Percentiles rank a stretch among this genome's conserved stretches.
Evolutionary conservation across 108 stramenopile species (phyloP).

Genomic region (Skeletonema menzelii): DNA sequence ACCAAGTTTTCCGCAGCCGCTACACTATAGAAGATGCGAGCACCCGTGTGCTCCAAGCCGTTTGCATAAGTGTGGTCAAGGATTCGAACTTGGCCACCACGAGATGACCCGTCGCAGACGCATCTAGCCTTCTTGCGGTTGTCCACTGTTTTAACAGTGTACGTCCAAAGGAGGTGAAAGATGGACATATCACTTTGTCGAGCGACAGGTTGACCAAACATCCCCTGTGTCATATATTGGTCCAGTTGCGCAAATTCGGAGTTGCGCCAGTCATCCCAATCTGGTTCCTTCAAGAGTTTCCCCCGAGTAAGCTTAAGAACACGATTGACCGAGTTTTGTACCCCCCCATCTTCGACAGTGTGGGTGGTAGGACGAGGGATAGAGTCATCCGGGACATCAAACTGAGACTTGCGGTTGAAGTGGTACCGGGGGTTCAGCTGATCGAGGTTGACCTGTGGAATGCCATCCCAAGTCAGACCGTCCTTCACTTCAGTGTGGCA

Average conservation of each 20-base stretch:
- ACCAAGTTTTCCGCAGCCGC: not conserved
- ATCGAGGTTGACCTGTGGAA: too few relatives aligned
- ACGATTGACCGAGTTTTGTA: too few relatives aligned
- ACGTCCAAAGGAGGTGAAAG: not conserved
- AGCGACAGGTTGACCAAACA: not conserved
- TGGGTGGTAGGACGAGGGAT: too few relatives aligned
- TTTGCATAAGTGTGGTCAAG: not conserved
- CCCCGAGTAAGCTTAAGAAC: too few relatives aligned
- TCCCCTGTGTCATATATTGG: not conserved
- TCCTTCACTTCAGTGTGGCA: too few relatives aligned
- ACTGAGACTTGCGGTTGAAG: too few relatives aligned
- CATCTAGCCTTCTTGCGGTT: not conserved
- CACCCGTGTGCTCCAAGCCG: not conserved
- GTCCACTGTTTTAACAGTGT: not conserved
- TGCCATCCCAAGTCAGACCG: not conserved
- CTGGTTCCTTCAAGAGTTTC: too few relatives aligned
- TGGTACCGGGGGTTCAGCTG: too few relatives aligned
- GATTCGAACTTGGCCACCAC: not conserved
- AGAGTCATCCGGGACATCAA: too few relatives aligned
- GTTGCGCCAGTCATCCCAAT: too few relatives aligned
- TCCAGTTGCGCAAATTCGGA: too few relatives aligned
- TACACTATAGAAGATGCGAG: not conserved
- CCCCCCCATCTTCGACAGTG: too few relatives aligned
- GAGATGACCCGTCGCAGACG: not conserved
- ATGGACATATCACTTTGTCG: not conserved